Percentiles rank a stretch among this genome's conserved stretches.
phyloP scores from a whole-genome alignment of 2,329 filamentous ascomycete genomes.

The Curvularia hawaiiensis region DNA sequence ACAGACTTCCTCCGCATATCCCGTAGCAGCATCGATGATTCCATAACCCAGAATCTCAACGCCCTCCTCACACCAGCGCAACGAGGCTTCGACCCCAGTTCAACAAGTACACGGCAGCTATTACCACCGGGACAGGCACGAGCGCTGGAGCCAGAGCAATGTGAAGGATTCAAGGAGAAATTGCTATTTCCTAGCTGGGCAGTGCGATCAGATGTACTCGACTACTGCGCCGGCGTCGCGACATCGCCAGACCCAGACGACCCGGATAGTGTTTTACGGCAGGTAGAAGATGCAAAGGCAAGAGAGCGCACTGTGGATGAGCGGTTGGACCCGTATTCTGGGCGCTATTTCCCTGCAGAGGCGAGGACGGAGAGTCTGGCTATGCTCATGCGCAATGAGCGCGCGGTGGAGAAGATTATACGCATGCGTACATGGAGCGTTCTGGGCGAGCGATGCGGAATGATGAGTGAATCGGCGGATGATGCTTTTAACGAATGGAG shows the following conservation, averaged over 20 bases:
- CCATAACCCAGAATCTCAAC: constrained; percentile 91
- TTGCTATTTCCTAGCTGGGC: constrained; percentile 92
- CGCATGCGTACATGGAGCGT: constrained; percentile 81
- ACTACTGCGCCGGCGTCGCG: constrained; percentile 88
- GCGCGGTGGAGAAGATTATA: constrained; percentile 78
- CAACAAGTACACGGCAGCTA: constrained; percentile 68
- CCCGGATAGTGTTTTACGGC: constrained; percentile 72
- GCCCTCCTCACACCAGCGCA: constrained; percentile 78
- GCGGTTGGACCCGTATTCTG: constrained; percentile 88
- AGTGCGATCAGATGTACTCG: constrained; percentile 77
- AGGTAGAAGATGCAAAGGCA: constrained; percentile 72
- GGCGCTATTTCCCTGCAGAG: constrained; percentile 78
- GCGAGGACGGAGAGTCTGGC: constrained; percentile 81
- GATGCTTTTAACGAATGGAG: constrained; percentile 45
- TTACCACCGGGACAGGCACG: constrained; percentile 52
- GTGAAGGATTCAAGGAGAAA: constrained; percentile 73
- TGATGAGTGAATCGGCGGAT: constrained; percentile 55
- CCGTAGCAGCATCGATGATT: constrained; percentile 84
- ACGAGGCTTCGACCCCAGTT: constrained; percentile 76
- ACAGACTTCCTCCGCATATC: constrained; percentile 90
- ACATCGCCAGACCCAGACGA: constrained; percentile 87
- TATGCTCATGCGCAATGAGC: constrained; percentile 73
- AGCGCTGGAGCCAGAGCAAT: constrained; percentile 66
- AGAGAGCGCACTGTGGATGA: constrained; percentile 82
- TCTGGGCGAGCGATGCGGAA: constrained; percentile 73